Conservation (phyloP, 208 protist genomes). For the Leishmania martiniquensis region DNA sequence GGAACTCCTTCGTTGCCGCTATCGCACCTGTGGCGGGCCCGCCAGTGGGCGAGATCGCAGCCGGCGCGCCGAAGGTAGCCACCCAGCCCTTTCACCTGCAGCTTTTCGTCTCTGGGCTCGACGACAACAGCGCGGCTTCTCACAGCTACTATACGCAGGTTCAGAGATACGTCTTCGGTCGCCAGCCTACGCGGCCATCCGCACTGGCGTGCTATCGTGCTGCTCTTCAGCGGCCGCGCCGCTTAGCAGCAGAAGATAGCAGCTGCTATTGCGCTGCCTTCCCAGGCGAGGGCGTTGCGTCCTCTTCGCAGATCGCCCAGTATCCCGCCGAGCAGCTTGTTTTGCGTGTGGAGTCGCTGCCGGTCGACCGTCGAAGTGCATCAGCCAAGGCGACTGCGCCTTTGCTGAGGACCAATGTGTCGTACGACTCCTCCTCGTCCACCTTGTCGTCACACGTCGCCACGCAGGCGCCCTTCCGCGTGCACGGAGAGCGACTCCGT, state of each 20-base stretch:
- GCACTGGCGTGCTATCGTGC: constrained; percentile 17
- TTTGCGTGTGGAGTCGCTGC: constrained; percentile 22
- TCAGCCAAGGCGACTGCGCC: neutral
- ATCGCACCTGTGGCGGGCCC: constrained; percentile 58
- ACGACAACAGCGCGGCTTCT: constrained; percentile 30
- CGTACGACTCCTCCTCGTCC: constrained; percentile 7
- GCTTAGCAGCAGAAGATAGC: neutral
- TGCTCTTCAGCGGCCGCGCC: neutral
- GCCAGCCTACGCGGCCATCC: constrained; percentile 15
- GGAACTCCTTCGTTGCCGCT: constrained; percentile 49
- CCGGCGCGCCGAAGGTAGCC: constrained; percentile 39
- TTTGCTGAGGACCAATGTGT: neutral
- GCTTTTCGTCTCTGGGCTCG: constrained; percentile 44
- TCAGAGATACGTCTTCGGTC: constrained; percentile 14
- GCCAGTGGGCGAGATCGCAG: constrained; percentile 45
- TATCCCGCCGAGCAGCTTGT: constrained; percentile 12
- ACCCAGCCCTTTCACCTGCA: constrained; percentile 57
- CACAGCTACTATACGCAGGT: constrained; percentile 21
- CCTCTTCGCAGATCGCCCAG: neutral
- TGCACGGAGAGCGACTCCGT: neutral
- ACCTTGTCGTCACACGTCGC: neutral
- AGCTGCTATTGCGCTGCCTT: neutral
- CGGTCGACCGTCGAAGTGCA: neutral
- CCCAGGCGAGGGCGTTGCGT: neutral
- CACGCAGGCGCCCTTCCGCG: neutral